phyloP scores from a whole-genome alignment of 345 rosid genomes.

The Eucalyptus coolabah region DNA sequence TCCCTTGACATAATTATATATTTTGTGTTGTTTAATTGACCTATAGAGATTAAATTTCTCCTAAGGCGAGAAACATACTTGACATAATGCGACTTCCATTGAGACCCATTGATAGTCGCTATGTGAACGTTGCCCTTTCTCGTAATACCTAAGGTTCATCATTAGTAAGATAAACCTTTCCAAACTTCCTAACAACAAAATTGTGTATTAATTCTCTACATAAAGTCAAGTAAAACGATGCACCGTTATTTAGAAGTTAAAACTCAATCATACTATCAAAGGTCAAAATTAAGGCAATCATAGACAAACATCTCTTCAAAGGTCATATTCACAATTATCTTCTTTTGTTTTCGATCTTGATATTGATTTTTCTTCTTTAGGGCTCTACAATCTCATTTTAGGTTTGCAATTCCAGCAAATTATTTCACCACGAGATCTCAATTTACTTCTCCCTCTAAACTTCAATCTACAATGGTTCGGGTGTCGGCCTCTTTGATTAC shows the following conservation, averaged over 20 bases:
- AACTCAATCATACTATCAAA: background rate
- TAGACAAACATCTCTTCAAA: background rate
- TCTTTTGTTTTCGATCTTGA: background rate
- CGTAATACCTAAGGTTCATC: background rate
- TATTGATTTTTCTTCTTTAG: background rate
- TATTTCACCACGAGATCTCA: background rate
- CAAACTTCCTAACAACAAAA: background rate
- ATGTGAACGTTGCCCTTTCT: background rate
- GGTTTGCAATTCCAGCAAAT: background rate
- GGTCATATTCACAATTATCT: background rate
- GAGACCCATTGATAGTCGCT: background rate
- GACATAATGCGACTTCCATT: background rate
- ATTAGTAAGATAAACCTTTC: background rate
- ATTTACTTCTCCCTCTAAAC: background rate
- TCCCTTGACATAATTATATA: background rate
- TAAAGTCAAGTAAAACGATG: background rate
- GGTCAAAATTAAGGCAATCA: background rate
- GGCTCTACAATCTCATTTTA: background rate
- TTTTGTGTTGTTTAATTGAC: background rate
- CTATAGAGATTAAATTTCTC: background rate
- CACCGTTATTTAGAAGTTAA: background rate
- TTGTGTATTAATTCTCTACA: background rate
- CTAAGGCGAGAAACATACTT: background rate
- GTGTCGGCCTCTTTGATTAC: background rate
- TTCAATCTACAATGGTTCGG: background rate